Evolutionary conservation across 225 moss, liverwort and hornwort species (phyloP).

Genomic region (Polytrichum formosum): DNA sequence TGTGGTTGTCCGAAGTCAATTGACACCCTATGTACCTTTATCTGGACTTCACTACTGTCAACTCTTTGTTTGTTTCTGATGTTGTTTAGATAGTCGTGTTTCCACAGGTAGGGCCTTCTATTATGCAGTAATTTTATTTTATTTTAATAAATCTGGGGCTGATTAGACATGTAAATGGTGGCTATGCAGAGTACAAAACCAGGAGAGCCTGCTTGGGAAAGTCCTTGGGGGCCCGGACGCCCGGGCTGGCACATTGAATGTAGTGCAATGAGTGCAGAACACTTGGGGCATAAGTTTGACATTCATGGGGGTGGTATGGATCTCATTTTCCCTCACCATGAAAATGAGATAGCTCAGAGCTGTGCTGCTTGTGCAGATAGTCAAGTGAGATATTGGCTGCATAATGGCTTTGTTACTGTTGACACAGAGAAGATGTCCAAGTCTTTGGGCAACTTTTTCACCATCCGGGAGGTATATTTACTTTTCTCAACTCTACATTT

Average conservation of each 20-base stretch:
- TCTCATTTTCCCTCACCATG: constrained; percentile 96
- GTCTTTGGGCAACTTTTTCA: constrained; percentile 96
- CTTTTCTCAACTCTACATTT: too few relatives aligned
- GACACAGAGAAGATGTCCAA: constrained; percentile 82
- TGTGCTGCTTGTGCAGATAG: constrained; percentile 95
- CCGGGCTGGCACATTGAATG: constrained; percentile 99
- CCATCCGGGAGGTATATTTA: constrained; percentile 78
- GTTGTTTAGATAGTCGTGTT: neutral
- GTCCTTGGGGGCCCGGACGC: constrained; percentile 97
- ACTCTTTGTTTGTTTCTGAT: neutral
- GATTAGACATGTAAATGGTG: constrained; percentile 10
- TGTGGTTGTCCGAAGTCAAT: neutral
- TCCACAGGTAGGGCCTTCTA: neutral
- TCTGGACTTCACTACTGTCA: neutral
- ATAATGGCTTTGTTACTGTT: constrained; percentile 96
- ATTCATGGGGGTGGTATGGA: constrained; percentile 98
- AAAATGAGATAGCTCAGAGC: constrained; percentile 98
- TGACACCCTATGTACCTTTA: too few relatives aligned
- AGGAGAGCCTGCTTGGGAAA: constrained; percentile 93
- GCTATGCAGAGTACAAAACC: constrained; percentile 84
- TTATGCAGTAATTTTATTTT: neutral
- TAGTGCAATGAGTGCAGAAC: constrained; percentile 96
- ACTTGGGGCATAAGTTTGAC: constrained; percentile 83
- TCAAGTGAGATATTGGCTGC: constrained; percentile 87
- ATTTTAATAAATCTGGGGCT: neutral